phyloP scores from a whole-genome alignment of 441 rosid genomes.

The Omphalea diandra region DNA sequence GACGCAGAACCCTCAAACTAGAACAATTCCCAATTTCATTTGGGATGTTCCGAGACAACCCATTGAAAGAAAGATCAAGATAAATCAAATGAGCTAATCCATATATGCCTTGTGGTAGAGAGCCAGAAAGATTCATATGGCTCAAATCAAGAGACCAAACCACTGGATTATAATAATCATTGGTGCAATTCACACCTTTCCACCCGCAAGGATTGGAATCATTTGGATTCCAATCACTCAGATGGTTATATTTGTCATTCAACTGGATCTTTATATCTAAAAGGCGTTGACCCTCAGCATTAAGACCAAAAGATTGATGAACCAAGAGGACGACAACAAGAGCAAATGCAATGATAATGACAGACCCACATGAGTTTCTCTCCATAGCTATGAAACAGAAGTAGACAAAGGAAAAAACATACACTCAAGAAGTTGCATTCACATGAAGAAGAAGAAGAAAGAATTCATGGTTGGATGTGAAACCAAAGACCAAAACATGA shows the following conservation, averaged over 20 bases:
- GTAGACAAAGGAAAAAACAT: background rate
- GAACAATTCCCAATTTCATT: slow-evolving; percentile 69
- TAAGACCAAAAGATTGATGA: slow-evolving; percentile 49
- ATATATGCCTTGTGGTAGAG: slow-evolving; percentile 68
- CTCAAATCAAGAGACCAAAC: slow-evolving; percentile 61
- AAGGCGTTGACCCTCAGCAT: slow-evolving; percentile 70
- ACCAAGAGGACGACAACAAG: slow-evolving; percentile 40
- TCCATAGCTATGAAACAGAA: slow-evolving; percentile 30
- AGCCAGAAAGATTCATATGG: slow-evolving; percentile 67
- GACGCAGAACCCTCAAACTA: slow-evolving; percentile 48
- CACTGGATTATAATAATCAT: slow-evolving; percentile 36
- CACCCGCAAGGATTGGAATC: slow-evolving; percentile 85
- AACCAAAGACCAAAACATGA: slow-evolving; percentile 22
- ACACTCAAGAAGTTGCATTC: slow-evolving; percentile 18
- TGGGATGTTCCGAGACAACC: slow-evolving; percentile 56
- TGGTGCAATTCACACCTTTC: slow-evolving; percentile 71
- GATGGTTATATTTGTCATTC: slow-evolving; percentile 41
- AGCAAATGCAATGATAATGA: slow-evolving; percentile 23
- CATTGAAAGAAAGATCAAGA: slow-evolving; percentile 75
- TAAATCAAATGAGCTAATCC: slow-evolving; percentile 50
- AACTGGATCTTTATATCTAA: slow-evolving; percentile 59
- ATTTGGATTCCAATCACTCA: slow-evolving; percentile 62
- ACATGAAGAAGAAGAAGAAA: slow-evolving; percentile 14
- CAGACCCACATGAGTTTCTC: slow-evolving; percentile 31
- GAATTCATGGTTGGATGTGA: slow-evolving; percentile 18